Percentiles rank a stretch among this genome's conserved stretches.
Evolutionary conservation across 129 eudicot genomes (phyloP).

Genomic region (Lactuca saligna): DNA sequence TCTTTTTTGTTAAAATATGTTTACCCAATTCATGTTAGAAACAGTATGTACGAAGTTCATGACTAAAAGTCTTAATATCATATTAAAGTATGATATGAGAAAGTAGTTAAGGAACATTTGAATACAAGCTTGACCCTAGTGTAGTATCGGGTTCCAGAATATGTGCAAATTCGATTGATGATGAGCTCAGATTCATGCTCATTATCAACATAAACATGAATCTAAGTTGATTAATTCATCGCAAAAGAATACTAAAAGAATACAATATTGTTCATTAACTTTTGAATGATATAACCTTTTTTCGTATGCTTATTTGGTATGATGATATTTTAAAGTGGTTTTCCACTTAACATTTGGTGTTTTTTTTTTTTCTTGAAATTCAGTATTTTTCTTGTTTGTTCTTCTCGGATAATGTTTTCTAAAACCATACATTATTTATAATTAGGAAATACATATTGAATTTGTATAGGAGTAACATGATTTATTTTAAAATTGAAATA

Average conservation of each 20-base stretch:
- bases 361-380: no score
- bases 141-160: constrained; percentile 7
- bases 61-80: not conserved
- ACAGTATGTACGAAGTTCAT: not conserved
- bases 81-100: not conserved
- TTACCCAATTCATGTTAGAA: constrained; percentile 10
- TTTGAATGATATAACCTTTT: not conserved
- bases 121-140: not conserved
- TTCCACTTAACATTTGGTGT: not conserved
- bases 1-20: no score
- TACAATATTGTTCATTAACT: not conserved
- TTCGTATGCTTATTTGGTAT: not conserved
- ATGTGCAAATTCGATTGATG: not conserved
- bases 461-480: not conserved
- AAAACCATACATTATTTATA: no score
- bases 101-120: constrained; percentile 13
- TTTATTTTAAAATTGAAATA: not conserved
- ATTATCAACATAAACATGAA: not conserved
- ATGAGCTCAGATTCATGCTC: not conserved
- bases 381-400: not conserved
- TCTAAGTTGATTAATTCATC: not conserved
- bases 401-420: no score
- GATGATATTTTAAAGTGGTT: not conserved
- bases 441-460: not conserved
- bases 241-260: no score